Evolutionary conservation across 2,329 filamentous ascomycete genomes (phyloP).

Genomic region (Cadophora gregata): DNA sequence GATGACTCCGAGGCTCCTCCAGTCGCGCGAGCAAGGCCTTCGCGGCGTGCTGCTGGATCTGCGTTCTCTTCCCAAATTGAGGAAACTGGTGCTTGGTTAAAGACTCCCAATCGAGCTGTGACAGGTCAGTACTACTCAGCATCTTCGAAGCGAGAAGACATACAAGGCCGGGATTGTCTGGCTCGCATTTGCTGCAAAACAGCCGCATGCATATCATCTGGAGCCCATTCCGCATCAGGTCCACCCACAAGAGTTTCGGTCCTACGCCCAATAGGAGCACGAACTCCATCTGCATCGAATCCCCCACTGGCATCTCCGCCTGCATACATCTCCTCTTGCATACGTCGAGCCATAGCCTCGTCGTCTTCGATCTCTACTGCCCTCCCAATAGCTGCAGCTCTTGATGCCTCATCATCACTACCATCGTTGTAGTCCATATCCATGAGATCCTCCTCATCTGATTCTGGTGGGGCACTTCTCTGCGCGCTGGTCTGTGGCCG

Average conservation of each 20-base stretch:
- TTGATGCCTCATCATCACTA: constrained; percentile 38
- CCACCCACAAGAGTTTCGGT: constrained; percentile 91
- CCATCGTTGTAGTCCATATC: constrained; percentile 49
- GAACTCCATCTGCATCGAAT: constrained; percentile 65
- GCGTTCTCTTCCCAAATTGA: constrained; percentile 56
- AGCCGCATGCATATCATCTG: constrained; percentile 48
- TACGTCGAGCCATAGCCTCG: constrained; percentile 85
- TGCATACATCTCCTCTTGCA: constrained; percentile 91
- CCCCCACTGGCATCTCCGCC: constrained; percentile 52
- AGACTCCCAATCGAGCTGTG: constrained; percentile 63
- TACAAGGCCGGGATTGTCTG: constrained; percentile 42
- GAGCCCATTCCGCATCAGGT: constrained; percentile 55
- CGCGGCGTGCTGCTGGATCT: constrained; percentile 53
- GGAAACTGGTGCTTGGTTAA: constrained; percentile 64
- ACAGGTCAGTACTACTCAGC: constrained; percentile 29
- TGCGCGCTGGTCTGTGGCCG: constrained; percentile 51
- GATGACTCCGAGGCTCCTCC: constrained; percentile 69
- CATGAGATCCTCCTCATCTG: constrained; percentile 71
- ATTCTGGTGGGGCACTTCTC: constrained; percentile 65
- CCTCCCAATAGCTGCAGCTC: constrained; percentile 48
- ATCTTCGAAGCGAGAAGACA: constrained; percentile 11
- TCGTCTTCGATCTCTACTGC: constrained; percentile 79
- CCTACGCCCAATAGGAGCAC: constrained; percentile 89
- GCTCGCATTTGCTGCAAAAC: constrained; percentile 42
- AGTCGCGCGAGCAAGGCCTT: constrained; percentile 63